Percentiles rank a stretch among this genome's conserved stretches.
phyloP scores from a whole-genome alignment of 2,329 filamentous ascomycete genomes.

The Xenosphaeropsis pyriputrescens region DNA sequence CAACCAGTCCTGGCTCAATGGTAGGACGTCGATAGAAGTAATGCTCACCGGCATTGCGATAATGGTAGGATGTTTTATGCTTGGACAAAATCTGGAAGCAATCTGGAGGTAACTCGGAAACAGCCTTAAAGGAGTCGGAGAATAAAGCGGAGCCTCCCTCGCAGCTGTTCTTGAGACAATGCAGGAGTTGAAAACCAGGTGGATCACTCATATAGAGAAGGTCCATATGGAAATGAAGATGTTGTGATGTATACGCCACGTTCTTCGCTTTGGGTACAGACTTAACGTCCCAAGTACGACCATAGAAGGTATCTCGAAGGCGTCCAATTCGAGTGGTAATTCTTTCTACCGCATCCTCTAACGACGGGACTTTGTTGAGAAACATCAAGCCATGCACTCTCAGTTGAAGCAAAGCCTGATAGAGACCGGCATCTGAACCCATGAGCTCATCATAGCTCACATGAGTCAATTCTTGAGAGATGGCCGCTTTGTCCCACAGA shows the following conservation, averaged over 20 bases:
- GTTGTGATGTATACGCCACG: conserved; percentile 74
- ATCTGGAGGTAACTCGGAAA: conserved; percentile 20
- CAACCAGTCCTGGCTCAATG: conserved; percentile 21
- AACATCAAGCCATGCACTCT: conserved; percentile 60
- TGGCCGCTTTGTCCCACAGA: conserved; percentile 29
- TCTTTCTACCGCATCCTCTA: conserved; percentile 46
- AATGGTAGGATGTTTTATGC: conserved; percentile 44
- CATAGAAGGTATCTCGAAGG: conserved; percentile 81
- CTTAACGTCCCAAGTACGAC: conserved; percentile 77
- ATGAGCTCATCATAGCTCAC: conserved; percentile 64
- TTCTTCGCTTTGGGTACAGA: conserved; percentile 76
- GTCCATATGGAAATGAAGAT: conserved; percentile 85
- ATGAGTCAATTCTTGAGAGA: conserved; percentile 33
- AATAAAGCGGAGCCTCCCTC: conserved; percentile 78
- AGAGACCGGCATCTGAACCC: conserved; percentile 37
- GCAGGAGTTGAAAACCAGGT: conserved; percentile 74
- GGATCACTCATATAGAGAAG: conserved; percentile 72
- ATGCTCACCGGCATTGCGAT: conserved; percentile 47
- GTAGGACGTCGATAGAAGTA: conserved; percentile 47
- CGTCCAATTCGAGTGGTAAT: conserved; percentile 63
- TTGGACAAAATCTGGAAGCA: conserved; percentile 24
- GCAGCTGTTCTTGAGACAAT: conserved; percentile 72
- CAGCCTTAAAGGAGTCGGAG: conserved; percentile 57
- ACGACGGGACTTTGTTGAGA: conserved; percentile 57
- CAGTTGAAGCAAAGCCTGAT: conserved; percentile 46